Conservation (phyloP, 2,329 filamentous ascomycete species). For the Penicillium concentricum region DNA sequence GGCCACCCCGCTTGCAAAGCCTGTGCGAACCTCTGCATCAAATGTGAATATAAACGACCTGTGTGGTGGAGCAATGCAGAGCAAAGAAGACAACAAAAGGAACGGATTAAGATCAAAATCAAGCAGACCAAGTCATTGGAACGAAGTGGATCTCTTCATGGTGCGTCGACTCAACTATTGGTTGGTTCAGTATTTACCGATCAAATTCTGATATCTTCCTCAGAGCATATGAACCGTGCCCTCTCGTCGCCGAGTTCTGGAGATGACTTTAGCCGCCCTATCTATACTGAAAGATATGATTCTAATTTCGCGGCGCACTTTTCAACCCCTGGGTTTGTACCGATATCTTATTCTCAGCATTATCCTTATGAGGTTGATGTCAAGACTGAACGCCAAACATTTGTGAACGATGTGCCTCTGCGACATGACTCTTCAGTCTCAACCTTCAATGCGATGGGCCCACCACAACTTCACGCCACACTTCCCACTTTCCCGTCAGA, state of each 20-base stretch:
- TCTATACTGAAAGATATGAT: constrained; percentile 48
- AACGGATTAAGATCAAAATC: constrained; percentile 94
- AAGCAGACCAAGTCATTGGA: constrained; percentile 94
- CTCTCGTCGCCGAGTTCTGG: constrained; percentile 39
- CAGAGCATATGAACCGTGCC: background rate
- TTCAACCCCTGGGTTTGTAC: constrained; percentile 56
- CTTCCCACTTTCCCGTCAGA: constrained; percentile 64
- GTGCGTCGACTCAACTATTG: constrained; percentile 22
- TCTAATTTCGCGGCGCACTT: constrained; percentile 40
- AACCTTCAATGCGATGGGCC: constrained; percentile 89
- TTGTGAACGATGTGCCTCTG: constrained; percentile 84
- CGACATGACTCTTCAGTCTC: constrained; percentile 83
- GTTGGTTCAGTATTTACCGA: background rate
- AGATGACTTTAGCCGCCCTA: constrained; percentile 67
- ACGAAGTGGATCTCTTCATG: constrained; percentile 62
- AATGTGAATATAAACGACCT: constrained; percentile 94
- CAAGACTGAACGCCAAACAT: constrained; percentile 93
- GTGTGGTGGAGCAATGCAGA: constrained; percentile 98
- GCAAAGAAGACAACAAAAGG: constrained; percentile 80
- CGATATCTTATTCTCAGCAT: constrained; percentile 51
- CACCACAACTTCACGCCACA: constrained; percentile 67
- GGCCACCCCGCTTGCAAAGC: constrained; percentile 63
- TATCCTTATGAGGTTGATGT: constrained; percentile 90
- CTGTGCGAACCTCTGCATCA: constrained; percentile 71
- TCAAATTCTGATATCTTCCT: background rate